Percentiles rank a stretch among this genome's conserved stretches.
These are phyloP conservation scores for Lachnellula subtilissima DNA, from an alignment of 2,329 filamentous ascomycete genomes.

Conservation along the genomic window DNA sequence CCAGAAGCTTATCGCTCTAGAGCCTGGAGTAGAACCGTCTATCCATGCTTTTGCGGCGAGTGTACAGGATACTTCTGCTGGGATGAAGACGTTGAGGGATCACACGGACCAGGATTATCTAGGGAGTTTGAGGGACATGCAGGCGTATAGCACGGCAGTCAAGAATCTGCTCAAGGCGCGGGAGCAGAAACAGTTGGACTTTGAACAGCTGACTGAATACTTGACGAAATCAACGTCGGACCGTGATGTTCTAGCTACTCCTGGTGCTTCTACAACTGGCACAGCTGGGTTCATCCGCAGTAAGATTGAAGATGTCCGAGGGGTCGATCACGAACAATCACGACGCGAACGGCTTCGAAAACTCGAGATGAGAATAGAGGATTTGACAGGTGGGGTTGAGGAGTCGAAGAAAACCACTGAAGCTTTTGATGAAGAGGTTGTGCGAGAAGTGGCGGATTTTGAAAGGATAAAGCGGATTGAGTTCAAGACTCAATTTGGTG, in stretches of 20 bases:
- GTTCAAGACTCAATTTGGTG: constrained; percentile 81
- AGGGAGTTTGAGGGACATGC: constrained; percentile 88
- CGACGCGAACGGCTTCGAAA: constrained; percentile 83
- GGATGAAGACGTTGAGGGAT: constrained; percentile 77
- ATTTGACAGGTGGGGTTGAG: constrained; percentile 85
- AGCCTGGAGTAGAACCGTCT: constrained; percentile 77
- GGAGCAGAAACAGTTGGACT: constrained; percentile 97
- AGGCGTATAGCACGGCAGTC: constrained; percentile 82
- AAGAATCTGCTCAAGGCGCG: constrained; percentile 86
- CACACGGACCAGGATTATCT: constrained; percentile 95
- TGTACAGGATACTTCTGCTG: constrained; percentile 75
- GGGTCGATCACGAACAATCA: constrained; percentile 91
- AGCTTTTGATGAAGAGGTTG: constrained; percentile 93
- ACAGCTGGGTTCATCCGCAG: constrained; percentile 82
- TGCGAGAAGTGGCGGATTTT: constrained; percentile 88
- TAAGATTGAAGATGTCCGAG: constrained; percentile 94
- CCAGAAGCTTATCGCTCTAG: constrained; percentile 83
- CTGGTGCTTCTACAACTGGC: constrained; percentile 62
- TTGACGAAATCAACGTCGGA: constrained; percentile 86
- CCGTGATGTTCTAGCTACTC: constrained; percentile 62
- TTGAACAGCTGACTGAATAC: constrained; percentile 92
- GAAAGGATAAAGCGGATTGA: constrained; percentile 94
- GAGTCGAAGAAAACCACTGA: constrained; percentile 80
- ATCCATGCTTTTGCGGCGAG: constrained; percentile 83
- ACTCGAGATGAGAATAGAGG: constrained; percentile 87